Evolutionary conservation across 805 yeast genomes (phyloP).

Genomic region (Suhomyces faveliae): DNA sequence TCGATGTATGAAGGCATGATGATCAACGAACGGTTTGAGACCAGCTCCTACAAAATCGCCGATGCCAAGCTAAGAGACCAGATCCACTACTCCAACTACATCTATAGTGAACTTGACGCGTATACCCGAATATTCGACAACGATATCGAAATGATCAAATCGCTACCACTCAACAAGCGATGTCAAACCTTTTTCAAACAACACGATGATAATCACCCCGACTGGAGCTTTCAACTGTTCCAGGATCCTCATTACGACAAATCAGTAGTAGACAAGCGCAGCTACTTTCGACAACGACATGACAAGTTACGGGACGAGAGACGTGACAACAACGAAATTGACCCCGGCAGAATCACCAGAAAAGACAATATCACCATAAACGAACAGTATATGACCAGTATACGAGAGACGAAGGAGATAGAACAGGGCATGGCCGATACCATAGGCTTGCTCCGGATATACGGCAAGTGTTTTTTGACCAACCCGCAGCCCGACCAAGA

Average conservation of each 20-base stretch:
- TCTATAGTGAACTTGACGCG: constrained; percentile 18
- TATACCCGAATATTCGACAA: constrained; percentile 12
- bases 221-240: constrained; percentile 19
- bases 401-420: constrained; percentile 15
- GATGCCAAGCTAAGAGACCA: constrained; percentile 14
- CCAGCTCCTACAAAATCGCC: constrained; percentile 9
- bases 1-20: neutral
- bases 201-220: constrained; percentile 17
- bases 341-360: constrained; percentile 10
- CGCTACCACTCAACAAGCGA: constrained; percentile 17
- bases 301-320: neutral
- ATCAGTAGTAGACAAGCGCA: constrained; percentile 17
- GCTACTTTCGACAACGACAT: constrained; percentile 11
- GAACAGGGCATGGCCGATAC: constrained; percentile 34
- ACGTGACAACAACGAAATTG: neutral
- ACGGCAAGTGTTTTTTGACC: constrained; percentile 29
- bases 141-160: constrained; percentile 8
- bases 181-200: constrained; percentile 26
- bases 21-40: constrained; percentile 8
- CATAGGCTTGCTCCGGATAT: constrained; percentile 26
- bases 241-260: constrained; percentile 18
- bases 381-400: constrained; percentile 14
- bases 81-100: constrained; percentile 26
- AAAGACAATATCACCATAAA: constrained; percentile 19
- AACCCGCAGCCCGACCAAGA: constrained; percentile 7